These are phyloP conservation scores for Candida nemodendra DNA, from an alignment of 805 yeast genomes.

Conservation along the genomic window DNA sequence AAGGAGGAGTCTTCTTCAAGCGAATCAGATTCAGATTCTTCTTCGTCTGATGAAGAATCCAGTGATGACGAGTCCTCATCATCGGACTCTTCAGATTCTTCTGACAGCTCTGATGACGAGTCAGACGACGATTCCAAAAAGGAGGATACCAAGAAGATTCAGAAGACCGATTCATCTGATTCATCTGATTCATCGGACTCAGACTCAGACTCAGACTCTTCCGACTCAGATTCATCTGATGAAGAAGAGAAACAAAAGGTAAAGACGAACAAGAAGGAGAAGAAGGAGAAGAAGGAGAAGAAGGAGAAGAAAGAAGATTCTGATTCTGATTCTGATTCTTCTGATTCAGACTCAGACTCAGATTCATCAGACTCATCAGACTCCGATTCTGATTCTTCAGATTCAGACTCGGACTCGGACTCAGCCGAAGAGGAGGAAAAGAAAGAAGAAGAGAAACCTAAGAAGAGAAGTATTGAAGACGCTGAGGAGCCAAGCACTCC, in stretches of 20 bases:
- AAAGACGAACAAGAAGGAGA: constrained; percentile 24
- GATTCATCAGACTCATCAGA: constrained; percentile 27
- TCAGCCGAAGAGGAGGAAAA: constrained; percentile 16
- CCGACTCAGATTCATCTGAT: constrained; percentile 27
- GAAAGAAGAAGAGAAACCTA: constrained; percentile 19
- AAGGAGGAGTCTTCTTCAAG: constrained; percentile 15
- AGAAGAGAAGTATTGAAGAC: constrained; percentile 43
- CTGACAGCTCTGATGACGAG: constrained; percentile 17
- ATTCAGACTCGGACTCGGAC: constrained; percentile 23
- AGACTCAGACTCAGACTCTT: constrained; percentile 25
- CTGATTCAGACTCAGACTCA: constrained; percentile 20
- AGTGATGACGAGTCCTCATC: constrained; percentile 16
- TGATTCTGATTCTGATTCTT: constrained; percentile 13
- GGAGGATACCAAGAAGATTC: constrained; percentile 23
- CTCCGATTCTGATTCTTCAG: constrained; percentile 13
- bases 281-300: constrained; percentile 18
- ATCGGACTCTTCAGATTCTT: constrained; percentile 22
- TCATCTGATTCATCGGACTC: constrained; percentile 21
- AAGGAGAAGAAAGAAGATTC: constrained; percentile 17
- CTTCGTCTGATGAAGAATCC: constrained; percentile 22
- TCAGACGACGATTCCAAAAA: too few species aligned
- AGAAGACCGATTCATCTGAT: constrained; percentile 23
- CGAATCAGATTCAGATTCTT: constrained; percentile 9
- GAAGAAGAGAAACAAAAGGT: not conserved
- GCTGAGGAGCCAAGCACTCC: constrained; percentile 40